These are phyloP conservation scores for Arthrobotrys entomopaga DNA, from an alignment of 2,329 filamentous ascomycete species.

Conservation along the genomic window DNA sequence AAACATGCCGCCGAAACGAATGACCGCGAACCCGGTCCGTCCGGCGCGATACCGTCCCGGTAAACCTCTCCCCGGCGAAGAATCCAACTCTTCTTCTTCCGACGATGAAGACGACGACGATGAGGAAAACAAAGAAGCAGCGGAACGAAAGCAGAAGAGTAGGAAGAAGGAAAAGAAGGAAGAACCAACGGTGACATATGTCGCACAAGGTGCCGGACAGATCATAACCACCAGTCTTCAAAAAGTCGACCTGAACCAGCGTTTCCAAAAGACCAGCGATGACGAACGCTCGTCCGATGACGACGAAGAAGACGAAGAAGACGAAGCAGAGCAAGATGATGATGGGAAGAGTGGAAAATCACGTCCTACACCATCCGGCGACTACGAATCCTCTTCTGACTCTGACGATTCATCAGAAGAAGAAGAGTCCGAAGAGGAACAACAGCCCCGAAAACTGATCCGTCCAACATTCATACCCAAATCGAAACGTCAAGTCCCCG, in stretches of 20 bases:
- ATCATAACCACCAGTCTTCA: slow-evolving; percentile 63
- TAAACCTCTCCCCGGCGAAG: slow-evolving; percentile 71
- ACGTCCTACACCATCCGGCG: slow-evolving; percentile 37
- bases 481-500: slow-evolving; percentile 66
- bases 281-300: slow-evolving; percentile 55
- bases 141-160: too few species aligned
- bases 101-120: slow-evolving; percentile 66
- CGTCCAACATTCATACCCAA: slow-evolving; percentile 76
- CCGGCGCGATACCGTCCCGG: slow-evolving; percentile 86
- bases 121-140: slow-evolving; percentile 52
- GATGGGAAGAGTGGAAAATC: slow-evolving; percentile 40
- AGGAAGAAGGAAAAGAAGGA: slow-evolving; percentile 55
- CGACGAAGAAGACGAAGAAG: slow-evolving; percentile 50
- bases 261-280: slow-evolving; percentile 57
- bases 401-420: slow-evolving; percentile 24
- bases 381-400: slow-evolving; percentile 51
- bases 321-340: slow-evolving; percentile 47
- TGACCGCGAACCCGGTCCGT: slow-evolving; percentile 89
- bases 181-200: slow-evolving; percentile 62
- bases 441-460: slow-evolving; percentile 68
- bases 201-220: slow-evolving; percentile 59
- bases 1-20: slow-evolving; percentile 76
- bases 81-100: slow-evolving; percentile 66
- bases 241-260: slow-evolving; percentile 62
- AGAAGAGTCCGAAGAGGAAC: slow-evolving; percentile 64